Evolutionary conservation across 1,284 basidiomycete genomes (phyloP).

Genomic region (Marasmius tenuissimus): DNA sequence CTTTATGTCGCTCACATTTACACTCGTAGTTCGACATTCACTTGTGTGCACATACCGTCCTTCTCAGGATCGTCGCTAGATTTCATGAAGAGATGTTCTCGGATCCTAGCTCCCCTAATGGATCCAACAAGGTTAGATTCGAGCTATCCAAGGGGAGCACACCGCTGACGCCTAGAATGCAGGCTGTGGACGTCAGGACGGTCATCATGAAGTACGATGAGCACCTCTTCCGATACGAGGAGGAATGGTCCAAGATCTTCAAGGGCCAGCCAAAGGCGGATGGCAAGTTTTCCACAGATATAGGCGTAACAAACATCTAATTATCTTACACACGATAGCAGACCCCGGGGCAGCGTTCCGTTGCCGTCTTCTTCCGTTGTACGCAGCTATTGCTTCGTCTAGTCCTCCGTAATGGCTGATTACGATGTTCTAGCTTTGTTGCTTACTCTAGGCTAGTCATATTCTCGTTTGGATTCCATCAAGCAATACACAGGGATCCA

Average conservation of each 20-base stretch:
- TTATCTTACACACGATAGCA: too few species aligned
- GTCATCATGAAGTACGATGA: conserved; percentile 64
- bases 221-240: conserved; percentile 53
- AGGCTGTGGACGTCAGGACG: conserved; percentile 66
- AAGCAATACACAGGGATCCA: conserved; percentile 72
- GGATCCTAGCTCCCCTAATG: conserved; percentile 65
- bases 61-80: conserved; percentile 67
- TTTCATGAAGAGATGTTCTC: conserved; percentile 80
- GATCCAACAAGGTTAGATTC: conserved; percentile 63
- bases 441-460: conserved; percentile 79
- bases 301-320: not conserved
- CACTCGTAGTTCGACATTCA: conserved; percentile 65
- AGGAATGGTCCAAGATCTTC: conserved; percentile 65
- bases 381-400: conserved; percentile 28
- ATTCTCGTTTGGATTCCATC: conserved; percentile 84
- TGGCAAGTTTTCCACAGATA: conserved; percentile 33
- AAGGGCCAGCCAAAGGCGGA: conserved; percentile 51
- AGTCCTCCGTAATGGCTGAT: conserved; percentile 17
- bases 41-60: conserved; percentile 67
- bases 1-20: not conserved
- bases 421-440: conserved; percentile 50
- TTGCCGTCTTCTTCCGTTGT: conserved; percentile 76
- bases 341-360: conserved; percentile 65
- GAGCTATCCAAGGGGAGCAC: not conserved
- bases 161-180: conserved; percentile 12